Evolutionary conservation across 2,329 filamentous ascomycete genomes (phyloP).

Genomic region (Fusarium verrucosum): DNA sequence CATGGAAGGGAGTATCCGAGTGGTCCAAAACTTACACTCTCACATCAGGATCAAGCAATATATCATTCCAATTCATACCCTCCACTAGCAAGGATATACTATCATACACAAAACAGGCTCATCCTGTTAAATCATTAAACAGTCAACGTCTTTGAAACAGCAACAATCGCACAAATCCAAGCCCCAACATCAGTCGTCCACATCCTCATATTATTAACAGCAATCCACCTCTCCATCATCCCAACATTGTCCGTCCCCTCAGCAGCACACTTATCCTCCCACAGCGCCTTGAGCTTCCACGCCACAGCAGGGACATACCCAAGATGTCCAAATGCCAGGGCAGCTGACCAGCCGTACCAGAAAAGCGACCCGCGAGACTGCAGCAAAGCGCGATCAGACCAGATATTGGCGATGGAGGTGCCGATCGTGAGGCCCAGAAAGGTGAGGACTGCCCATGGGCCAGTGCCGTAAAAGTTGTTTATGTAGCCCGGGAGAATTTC

Average conservation of each 20-base stretch:
- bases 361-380: slow-evolving; percentile 36
- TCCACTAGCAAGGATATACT: background rate
- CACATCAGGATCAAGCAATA: too few relatives aligned
- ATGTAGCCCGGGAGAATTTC: slow-evolving; percentile 56
- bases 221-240: slow-evolving; percentile 46
- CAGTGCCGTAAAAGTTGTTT: slow-evolving; percentile 51
- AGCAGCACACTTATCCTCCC: slow-evolving; percentile 38
- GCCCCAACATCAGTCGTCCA: slow-evolving; percentile 49
- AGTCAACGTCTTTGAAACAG: slow-evolving; percentile 42
- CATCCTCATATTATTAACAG: slow-evolving; percentile 46
- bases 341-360: slow-evolving; percentile 49
- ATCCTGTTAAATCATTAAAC: background rate
- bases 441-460: slow-evolving; percentile 47
- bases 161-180: slow-evolving; percentile 48
- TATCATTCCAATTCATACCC: background rate
- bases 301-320: slow-evolving; percentile 49
- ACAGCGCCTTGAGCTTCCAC: slow-evolving; percentile 45
- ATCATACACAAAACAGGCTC: background rate
- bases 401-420: slow-evolving; percentile 43
- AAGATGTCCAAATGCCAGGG: slow-evolving; percentile 47
- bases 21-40: background rate
- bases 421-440: slow-evolving; percentile 50
- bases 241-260: slow-evolving; percentile 44
- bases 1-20: background rate
- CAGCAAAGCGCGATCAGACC: slow-evolving; percentile 38